These are phyloP conservation scores for Luvunga scandens DNA, from an alignment of 345 rosid species.

Conservation along the genomic window DNA sequence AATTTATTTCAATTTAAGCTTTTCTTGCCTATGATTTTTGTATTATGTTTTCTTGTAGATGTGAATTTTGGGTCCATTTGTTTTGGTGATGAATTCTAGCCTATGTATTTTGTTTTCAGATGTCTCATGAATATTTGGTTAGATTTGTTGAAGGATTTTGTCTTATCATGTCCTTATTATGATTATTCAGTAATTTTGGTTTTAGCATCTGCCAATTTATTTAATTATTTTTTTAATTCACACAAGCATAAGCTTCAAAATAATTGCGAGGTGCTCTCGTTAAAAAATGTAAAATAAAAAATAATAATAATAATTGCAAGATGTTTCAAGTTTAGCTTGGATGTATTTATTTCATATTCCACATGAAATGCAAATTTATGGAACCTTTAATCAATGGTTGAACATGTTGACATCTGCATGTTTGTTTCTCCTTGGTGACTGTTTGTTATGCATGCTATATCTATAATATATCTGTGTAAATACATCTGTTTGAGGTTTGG, in stretches of 20 bases:
- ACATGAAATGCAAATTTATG: background rate
- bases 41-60: background rate
- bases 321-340: background rate
- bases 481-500: background rate
- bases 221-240: background rate
- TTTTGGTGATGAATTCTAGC: background rate
- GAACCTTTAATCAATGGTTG: background rate
- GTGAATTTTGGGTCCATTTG: background rate
- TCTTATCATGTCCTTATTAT: background rate
- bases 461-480: background rate
- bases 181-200: background rate
- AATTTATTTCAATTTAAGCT: background rate
- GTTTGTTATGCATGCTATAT: background rate
- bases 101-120: background rate
- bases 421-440: background rate
- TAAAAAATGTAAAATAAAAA: too few species aligned
- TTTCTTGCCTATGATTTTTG: background rate
- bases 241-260: background rate
- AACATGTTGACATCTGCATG: background rate
- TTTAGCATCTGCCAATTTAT: background rate
- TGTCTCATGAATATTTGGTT: background rate
- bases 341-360: background rate
- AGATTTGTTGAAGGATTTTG: background rate
- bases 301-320: background rate
- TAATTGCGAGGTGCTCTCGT: background rate